Percentiles rank a stretch among this genome's conserved stretches.
Evolutionary conservation across 2,329 filamentous ascomycete genomes (phyloP).

Genomic region (Phoma sp.): DNA sequence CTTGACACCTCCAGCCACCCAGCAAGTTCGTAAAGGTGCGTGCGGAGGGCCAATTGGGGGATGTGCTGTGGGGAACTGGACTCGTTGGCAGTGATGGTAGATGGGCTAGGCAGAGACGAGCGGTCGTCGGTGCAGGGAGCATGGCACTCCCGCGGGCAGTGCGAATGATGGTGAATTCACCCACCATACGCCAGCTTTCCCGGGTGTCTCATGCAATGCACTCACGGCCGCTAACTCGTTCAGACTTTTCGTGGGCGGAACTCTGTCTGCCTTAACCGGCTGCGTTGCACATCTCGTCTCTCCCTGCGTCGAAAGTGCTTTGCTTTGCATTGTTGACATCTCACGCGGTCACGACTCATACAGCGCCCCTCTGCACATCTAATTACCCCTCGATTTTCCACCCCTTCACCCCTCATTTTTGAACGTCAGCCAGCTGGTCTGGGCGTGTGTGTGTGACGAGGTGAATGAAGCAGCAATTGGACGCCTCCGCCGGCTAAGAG

Average conservation of each 20-base stretch:
- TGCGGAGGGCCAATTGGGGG: slow-evolving; percentile 17
- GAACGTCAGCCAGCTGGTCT: slow-evolving; percentile 26
- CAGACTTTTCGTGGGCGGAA: slow-evolving; percentile 28
- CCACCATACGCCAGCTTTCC: slow-evolving; percentile 21
- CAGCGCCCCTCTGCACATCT: slow-evolving; percentile 13
- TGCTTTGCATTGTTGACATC: slow-evolving; percentile 26
- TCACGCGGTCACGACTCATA: slow-evolving; percentile 19
- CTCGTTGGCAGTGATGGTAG: slow-evolving; percentile 25
- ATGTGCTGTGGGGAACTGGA: slow-evolving; percentile 2
- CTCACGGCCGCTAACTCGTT: slow-evolving; percentile 28
- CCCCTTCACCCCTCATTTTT: slow-evolving; percentile 29
- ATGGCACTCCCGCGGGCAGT: slow-evolving; percentile 13
- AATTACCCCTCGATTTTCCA: slow-evolving; percentile 23
- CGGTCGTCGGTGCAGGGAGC: slow-evolving; percentile 20
- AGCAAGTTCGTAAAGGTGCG: slow-evolving; percentile 5
- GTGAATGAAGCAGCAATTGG: slow-evolving; percentile 33
- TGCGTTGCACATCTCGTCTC: slow-evolving; percentile 22
- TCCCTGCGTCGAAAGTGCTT: slow-evolving; percentile 31
- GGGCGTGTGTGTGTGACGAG: slow-evolving; percentile 40
- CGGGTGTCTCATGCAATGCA: slow-evolving; percentile 24
- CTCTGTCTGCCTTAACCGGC: slow-evolving; percentile 21
- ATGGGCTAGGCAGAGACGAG: slow-evolving; percentile 29
- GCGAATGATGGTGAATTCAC: slow-evolving; percentile 8
- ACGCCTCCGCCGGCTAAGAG: slow-evolving; percentile 35
- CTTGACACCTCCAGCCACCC: slow-evolving; percentile 18